phyloP scores from a whole-genome alignment of 1,284 basidiomycete genomes.

The Apiotrichum brassicae region DNA sequence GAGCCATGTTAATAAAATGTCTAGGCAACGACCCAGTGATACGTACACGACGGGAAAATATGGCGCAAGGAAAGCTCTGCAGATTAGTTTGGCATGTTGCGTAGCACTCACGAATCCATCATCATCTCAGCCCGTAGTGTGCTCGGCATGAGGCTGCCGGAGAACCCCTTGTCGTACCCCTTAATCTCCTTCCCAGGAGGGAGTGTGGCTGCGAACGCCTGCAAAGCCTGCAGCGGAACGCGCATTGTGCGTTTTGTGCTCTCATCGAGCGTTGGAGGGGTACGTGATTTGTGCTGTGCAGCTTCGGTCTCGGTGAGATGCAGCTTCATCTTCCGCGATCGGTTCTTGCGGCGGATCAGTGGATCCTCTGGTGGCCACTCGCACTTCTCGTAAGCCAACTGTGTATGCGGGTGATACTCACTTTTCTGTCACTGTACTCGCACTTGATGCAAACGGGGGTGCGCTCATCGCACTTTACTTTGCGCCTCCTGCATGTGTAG shows the following conservation, averaged over 20 bases:
- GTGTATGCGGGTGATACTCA: background rate
- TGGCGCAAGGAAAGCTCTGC: slow-evolving; percentile 29
- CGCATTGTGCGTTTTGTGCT: slow-evolving; percentile 5
- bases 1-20: too few species aligned
- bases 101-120: slow-evolving; percentile 28
- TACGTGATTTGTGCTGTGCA: background rate
- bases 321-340: slow-evolving; percentile 12
- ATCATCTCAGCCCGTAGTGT: slow-evolving; percentile 24
- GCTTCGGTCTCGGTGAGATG: background rate
- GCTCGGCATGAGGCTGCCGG: slow-evolving; percentile 17
- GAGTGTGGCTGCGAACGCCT: slow-evolving; percentile 6
- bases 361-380: slow-evolving; percentile 28
- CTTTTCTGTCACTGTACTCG: slow-evolving; percentile 8
- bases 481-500: slow-evolving; percentile 25
- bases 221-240: slow-evolving; percentile 5
- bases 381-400: slow-evolving; percentile 7
- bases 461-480: slow-evolving; percentile 13
- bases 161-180: slow-evolving; percentile 12
- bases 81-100: too few species aligned
- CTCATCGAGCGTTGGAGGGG: slow-evolving; percentile 2
- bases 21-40: too few species aligned
- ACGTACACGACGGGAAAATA: slow-evolving; percentile 32
- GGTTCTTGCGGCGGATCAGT: slow-evolving; percentile 21
- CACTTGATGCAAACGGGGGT: slow-evolving; percentile 10
- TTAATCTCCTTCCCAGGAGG: slow-evolving; percentile 14